These are phyloP conservation scores for Sistotremastrum suecicum DNA, from an alignment of 768 basidiomycete genomes.

Conservation along the genomic window DNA sequence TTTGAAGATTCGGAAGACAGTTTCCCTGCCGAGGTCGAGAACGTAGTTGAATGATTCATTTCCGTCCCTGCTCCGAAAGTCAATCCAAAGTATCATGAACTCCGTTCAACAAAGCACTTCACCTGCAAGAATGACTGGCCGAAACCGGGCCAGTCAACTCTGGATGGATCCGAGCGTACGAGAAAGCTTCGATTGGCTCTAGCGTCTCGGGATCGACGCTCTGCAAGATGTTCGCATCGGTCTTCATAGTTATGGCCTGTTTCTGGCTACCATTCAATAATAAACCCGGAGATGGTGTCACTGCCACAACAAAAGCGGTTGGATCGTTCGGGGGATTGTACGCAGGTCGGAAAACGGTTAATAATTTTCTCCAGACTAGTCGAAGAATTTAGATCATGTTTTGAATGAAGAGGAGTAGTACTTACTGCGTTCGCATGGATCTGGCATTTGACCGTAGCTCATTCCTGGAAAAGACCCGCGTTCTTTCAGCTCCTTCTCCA, in stretches of 20 bases:
- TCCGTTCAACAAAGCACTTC: no score
- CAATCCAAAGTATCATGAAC: no score
- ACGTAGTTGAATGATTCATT: slow-evolving; percentile 25
- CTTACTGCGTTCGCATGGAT: slow-evolving; percentile 10
- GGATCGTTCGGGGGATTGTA: background rate
- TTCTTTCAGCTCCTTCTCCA: no score
- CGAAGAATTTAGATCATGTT: background rate
- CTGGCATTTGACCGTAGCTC: slow-evolving; percentile 19
- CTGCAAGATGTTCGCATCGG: slow-evolving; percentile 17
- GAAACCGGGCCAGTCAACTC: slow-evolving; percentile 20
- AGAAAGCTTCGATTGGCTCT: slow-evolving; percentile 18
- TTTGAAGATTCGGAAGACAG: slow-evolving; percentile 21
- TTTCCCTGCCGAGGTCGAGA: slow-evolving; percentile 19
- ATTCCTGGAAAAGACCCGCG: background rate
- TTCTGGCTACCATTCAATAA: background rate
- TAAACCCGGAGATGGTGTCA: slow-evolving; percentile 12
- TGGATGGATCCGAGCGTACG: slow-evolving; percentile 18
- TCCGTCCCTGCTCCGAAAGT: slow-evolving; percentile 4
- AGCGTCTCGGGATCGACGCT: slow-evolving; percentile 24
- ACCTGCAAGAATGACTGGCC: slow-evolving; percentile 22
- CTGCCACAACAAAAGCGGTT: slow-evolving; percentile 11
- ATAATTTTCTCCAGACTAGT: slow-evolving; percentile 13
- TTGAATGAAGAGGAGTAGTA: slow-evolving; percentile 15
- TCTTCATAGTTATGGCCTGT: slow-evolving; percentile 14
- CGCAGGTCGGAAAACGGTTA: slow-evolving; percentile 8